Percentiles rank a stretch among this genome's conserved stretches.
phyloP scores from a whole-genome alignment of 176 grass and related monocot species.

The Zizania latifolia region DNA sequence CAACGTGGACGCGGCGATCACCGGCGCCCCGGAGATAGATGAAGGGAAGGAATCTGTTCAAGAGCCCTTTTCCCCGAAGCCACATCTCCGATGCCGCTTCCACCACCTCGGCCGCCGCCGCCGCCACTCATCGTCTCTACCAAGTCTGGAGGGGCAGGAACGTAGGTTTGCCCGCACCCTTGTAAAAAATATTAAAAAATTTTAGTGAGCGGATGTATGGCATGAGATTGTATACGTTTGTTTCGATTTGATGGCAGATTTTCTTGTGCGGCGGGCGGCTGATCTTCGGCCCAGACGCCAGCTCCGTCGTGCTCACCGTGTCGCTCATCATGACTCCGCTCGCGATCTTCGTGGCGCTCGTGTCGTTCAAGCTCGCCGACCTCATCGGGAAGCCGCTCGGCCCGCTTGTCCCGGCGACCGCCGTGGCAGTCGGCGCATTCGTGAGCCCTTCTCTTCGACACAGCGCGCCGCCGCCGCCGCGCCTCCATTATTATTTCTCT shows the following conservation, averaged over 20 bases:
- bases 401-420: slow-evolving; percentile 41
- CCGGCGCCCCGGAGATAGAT: slow-evolving; percentile 24
- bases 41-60: slow-evolving; percentile 40
- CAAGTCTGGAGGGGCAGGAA: slow-evolving; percentile 88
- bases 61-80: slow-evolving; percentile 37
- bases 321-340: slow-evolving; percentile 68
- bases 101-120: slow-evolving; percentile 9
- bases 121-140: slow-evolving; percentile 46
- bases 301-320: slow-evolving; percentile 73
- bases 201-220: too few relatives aligned
- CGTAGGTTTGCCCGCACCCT: slow-evolving; percentile 14
- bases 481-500: background rate
- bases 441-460: too few relatives aligned
- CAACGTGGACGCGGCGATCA: slow-evolving; percentile 22
- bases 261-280: slow-evolving; percentile 72
- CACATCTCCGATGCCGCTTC: slow-evolving; percentile 36
- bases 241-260: slow-evolving; percentile 28
- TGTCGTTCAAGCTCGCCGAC: slow-evolving; percentile 51
- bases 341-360: slow-evolving; percentile 52
- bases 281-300: slow-evolving; percentile 88
- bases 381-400: slow-evolving; percentile 55
- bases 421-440: slow-evolving; percentile 57
- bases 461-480: background rate
- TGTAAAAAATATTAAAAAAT: background rate
- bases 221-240: too few relatives aligned